Conservation (phyloP, 1,139 yeast species). For the Meyerozyma elateridarum region DNA sequence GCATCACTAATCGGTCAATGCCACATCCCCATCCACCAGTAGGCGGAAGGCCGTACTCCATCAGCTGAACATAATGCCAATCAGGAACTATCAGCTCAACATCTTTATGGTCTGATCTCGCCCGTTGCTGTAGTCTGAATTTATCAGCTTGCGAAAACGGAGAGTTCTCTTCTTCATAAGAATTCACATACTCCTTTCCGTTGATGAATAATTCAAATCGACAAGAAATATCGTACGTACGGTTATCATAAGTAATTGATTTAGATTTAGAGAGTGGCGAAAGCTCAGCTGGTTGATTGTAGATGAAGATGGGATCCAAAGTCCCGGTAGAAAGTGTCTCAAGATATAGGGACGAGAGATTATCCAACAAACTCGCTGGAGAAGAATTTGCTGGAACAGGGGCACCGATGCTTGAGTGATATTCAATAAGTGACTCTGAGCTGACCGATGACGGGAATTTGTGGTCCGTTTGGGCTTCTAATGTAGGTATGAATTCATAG, state of each 20-base stretch:
- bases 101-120: constrained; percentile 48
- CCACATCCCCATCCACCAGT: constrained; percentile 99
- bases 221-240: constrained; percentile 46
- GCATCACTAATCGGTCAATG: constrained; percentile 81
- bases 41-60: constrained; percentile 95
- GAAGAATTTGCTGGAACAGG: constrained; percentile 42
- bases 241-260: constrained; percentile 14
- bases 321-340: constrained; percentile 51
- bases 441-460: constrained; percentile 36
- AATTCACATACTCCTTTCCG: constrained; percentile 83
- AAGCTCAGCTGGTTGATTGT: constrained; percentile 78
- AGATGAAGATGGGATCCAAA: constrained; percentile 61
- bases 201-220: constrained; percentile 82
- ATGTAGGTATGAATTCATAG: constrained; percentile 58
- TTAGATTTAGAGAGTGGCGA: constrained; percentile 85
- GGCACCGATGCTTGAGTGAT: constrained; percentile 26
- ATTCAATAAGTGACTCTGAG: constrained; percentile 33
- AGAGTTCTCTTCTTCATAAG: constrained; percentile 94
- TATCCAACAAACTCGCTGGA: constrained; percentile 59
- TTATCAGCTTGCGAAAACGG: constrained; percentile 66
- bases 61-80: constrained; percentile 58
- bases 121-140: constrained; percentile 51
- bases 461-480: constrained; percentile 43
- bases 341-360: constrained; percentile 53
- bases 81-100: constrained; percentile 70